Conservation (phyloP, 1,139 yeast species). For the Lodderomyces theae region DNA sequence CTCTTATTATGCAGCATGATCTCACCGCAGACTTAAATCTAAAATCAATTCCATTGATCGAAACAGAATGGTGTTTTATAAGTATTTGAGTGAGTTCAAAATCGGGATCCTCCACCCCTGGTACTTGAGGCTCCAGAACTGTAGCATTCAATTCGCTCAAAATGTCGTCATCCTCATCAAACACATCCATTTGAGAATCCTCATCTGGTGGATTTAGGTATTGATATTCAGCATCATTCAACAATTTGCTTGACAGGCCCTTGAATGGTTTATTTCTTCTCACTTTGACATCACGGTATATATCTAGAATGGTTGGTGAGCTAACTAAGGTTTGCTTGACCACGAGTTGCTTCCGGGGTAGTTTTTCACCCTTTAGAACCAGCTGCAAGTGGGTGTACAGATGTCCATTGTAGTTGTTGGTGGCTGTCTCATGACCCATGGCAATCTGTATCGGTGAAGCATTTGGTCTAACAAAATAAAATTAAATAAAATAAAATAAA, state of each 20-base stretch:
- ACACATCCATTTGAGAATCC: conserved; percentile 41
- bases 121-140: not conserved
- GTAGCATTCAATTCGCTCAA: conserved; percentile 9
- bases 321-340: conserved; percentile 36
- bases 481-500: too few species aligned
- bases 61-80: conserved; percentile 35
- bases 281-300: conserved; percentile 35
- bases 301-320: conserved; percentile 36
- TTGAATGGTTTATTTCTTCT: conserved; percentile 30
- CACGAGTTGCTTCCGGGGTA: conserved; percentile 8
- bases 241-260: conserved; percentile 32
- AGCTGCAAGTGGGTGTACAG: not conserved
- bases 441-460: too few species aligned
- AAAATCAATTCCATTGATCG: conserved; percentile 32
- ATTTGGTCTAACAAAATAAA: too few species aligned
- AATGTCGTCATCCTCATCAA: conserved; percentile 26
- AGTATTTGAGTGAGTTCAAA: conserved; percentile 23
- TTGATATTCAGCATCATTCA: conserved; percentile 42
- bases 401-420: not conserved
- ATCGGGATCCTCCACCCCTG: conserved; percentile 2
- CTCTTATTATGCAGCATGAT: conserved; percentile 31
- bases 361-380: not conserved
- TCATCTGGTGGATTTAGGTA: conserved; percentile 33
- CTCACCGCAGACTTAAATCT: conserved; percentile 37
- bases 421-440: not conserved